Conservation (phyloP, 306 rosid genomes). For the Lotus japonicus region DNA sequence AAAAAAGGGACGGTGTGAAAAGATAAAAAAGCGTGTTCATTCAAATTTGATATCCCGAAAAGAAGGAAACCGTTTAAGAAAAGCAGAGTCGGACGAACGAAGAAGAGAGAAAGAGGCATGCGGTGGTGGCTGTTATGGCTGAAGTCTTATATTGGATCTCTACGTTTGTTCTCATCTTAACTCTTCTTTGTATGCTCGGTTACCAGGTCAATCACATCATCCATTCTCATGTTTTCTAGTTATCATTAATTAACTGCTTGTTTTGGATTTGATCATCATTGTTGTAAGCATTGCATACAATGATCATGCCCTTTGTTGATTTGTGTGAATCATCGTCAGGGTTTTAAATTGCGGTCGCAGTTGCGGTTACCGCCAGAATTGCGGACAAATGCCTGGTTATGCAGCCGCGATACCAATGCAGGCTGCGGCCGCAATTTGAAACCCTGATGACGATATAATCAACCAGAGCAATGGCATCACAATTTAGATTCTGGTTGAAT, state of each 20-base stretch:
- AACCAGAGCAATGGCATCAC: background rate
- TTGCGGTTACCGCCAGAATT: too few species aligned
- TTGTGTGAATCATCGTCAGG: background rate
- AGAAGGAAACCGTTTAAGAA: background rate
- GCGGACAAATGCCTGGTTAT: too few species aligned
- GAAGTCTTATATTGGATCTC: conserved; percentile 56
- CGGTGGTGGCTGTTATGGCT: conserved; percentile 36
- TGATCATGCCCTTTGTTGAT: background rate
- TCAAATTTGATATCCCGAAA: background rate
- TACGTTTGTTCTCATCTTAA: conserved; percentile 49
- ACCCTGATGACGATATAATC: background rate
- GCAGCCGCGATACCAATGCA: too few species aligned
- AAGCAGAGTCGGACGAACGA: background rate
- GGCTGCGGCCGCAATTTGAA: too few species aligned
- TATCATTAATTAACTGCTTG: background rate
- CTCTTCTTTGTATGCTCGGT: conserved; percentile 49
- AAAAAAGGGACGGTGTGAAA: too few species aligned
- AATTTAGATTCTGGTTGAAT: background rate
- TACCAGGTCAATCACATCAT: conserved; percentile 43
- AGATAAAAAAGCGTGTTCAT: too few species aligned
- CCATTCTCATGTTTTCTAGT: background rate
- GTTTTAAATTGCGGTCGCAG: too few species aligned
- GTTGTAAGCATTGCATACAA: background rate
- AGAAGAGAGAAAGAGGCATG: background rate
- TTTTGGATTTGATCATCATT: too few species aligned